Evolutionary conservation across 257 asterid genomes (phyloP), one percentile per base, ranked within the genome.

Genomic region (Nicotiana sylvestris): DNA sequence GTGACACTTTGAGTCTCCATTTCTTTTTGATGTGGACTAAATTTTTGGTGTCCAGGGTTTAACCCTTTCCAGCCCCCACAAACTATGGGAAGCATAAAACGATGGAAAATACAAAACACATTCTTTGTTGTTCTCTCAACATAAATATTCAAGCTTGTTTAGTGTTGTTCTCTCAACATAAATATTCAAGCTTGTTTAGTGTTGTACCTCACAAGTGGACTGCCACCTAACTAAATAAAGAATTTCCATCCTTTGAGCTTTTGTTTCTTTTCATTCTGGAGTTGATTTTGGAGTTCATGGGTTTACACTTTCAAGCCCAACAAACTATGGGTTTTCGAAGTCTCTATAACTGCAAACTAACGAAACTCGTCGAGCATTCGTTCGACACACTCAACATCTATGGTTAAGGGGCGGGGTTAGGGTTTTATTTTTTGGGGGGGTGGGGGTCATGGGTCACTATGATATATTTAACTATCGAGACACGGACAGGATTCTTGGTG

Each of bases 151-250:
- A 25, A 13, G 61, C 13, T 72, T 25, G 78, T 70, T 72, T 72
- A 21, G 55, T 43, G 25, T 43, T 70, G 39, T 72, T 46, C 21
- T 70, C 78, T 72, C 78, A 21, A 46, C 11, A 6, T 72, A 6
- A 72, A 46, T 72, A 9, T 11, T 46, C 49, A 25, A 13, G 61
- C 13, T 72, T 25, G 78, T 70, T 72, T 72, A 21, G 55, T 46
- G 39, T 72, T n/a, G 79, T 43, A 43, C 51, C 51, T 43, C 9
- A 39, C 61, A 72, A 12, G 78, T 72, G 61, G 32, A 35, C 25
- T 46, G 79, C 79, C 21, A 72, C 79, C 61, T 11, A 72, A 58
- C 61, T 21, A 72, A 30, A 46, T 72, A 46, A 72, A 21, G 80
- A 49, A 12, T 39, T 51, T 43, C 27, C 64, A 49, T 15, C 9